These are phyloP conservation scores for Suhomyces coccinellae DNA, from an alignment of 1,139 yeast species.

Conservation along the genomic window DNA sequence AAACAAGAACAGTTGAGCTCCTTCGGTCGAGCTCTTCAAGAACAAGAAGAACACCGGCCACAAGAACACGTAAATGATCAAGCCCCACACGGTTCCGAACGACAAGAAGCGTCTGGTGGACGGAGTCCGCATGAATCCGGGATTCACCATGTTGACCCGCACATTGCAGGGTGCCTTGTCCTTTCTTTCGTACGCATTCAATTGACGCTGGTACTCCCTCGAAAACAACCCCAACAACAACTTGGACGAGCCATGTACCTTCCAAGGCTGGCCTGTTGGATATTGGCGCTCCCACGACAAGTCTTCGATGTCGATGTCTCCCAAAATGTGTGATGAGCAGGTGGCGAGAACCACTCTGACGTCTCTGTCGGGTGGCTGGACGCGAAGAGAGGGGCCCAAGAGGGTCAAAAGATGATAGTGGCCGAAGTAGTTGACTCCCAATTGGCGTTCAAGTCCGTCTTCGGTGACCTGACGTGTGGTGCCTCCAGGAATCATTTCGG, in stretches of 20 bases:
- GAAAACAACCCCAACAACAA: slow-evolving; percentile 72
- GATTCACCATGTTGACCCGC: slow-evolving; percentile 77
- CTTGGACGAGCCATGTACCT: slow-evolving; percentile 79
- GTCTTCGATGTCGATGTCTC: slow-evolving; percentile 63
- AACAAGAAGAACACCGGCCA: slow-evolving; percentile 85
- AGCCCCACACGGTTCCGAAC: slow-evolving; percentile 73
- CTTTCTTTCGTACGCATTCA: slow-evolving; percentile 56
- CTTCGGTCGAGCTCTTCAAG: slow-evolving; percentile 70
- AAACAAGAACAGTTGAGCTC: slow-evolving; percentile 75
- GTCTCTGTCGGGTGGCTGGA: slow-evolving; percentile 93
- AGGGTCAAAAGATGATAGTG: slow-evolving; percentile 79
- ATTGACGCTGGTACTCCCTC: slow-evolving; percentile 68
- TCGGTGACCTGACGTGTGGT: slow-evolving; percentile 58
- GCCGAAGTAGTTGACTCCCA: slow-evolving; percentile 78
- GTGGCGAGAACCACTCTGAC: slow-evolving; percentile 76
- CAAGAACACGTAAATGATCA: slow-evolving; percentile 62
- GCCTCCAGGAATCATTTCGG: slow-evolving; percentile 72
- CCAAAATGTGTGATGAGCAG: slow-evolving; percentile 77
- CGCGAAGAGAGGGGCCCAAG: slow-evolving; percentile 75
- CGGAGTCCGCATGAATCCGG: slow-evolving; percentile 88
- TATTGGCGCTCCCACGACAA: slow-evolving; percentile 65
- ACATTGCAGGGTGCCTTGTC: slow-evolving; percentile 72
- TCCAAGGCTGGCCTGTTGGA: slow-evolving; percentile 66
- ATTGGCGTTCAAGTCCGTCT: slow-evolving; percentile 86
- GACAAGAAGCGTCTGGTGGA: slow-evolving; percentile 78